Evolutionary conservation across 495 filamentous ascomycete genomes (phyloP), one percentile per base, ranked within the genome.

Genomic region (Pyrenula massariospora): DNA sequence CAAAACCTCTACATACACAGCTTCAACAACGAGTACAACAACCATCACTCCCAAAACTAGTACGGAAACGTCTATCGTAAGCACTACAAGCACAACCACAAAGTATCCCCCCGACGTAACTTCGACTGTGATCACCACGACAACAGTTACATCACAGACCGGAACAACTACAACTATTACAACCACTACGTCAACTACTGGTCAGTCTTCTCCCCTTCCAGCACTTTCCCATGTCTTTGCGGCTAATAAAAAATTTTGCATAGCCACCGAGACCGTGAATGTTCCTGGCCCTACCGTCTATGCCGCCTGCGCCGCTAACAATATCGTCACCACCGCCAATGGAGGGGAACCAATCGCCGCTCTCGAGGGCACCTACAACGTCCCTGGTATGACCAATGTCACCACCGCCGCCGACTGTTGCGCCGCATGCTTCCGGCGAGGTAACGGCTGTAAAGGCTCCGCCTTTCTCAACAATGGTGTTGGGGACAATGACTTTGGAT

Each of bases 201-300:
- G 12, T 20, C 5, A 52, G 12, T 5, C 19, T 24, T 53, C 54
- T 51, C 36, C 19, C 25, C 3, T 42, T 42, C 31, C 15, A 5
- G 8, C 31, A 8, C 31, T 15, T 42, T 42, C 15, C 5, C 31
- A 15, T n/a, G n/a, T n/a, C n/a, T n/a, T n/a, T n/a, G n/a, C n/a
- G n/a, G 15, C 31, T 42, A 42, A 42, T 15, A 42, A 15, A 42
- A 42, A 8, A 42, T 8, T 8, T 42, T 15, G 15, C 5, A n/a
- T 21, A 25, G 19, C 50, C 15, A 57, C 50, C 21, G 55, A 55
- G 31, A 54, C 49, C 50, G 49, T 21, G 15, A 5, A 19, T 10
- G 50, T 25, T 49, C 55, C 55, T 23, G 55, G 55, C 23, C 55
- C 55, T 8, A 57, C 55, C 55, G 19, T 23, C 21, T 57, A 57